Conservation (phyloP, 768 basidiomycete species). For the Cantharellus anzutake region DNA sequence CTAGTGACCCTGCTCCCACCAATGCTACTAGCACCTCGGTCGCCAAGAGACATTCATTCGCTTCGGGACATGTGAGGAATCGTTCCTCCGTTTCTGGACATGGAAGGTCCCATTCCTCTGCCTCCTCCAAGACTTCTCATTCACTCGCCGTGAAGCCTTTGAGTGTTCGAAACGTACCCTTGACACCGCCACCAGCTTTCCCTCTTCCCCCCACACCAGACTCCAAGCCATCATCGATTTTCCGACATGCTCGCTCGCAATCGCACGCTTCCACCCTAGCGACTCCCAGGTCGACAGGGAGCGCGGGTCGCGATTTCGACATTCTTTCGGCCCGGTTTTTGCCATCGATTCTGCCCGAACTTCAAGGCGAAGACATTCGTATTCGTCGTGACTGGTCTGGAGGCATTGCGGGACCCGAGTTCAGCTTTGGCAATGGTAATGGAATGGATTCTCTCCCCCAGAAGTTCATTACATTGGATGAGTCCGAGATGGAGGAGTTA, state of each 20-base stretch:
- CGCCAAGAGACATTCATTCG: background rate
- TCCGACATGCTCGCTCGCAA: background rate
- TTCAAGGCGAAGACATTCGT: background rate
- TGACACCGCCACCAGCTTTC: background rate
- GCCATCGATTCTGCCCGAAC: background rate
- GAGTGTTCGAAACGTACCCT: background rate
- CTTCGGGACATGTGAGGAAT: background rate
- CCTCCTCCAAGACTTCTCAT: background rate
- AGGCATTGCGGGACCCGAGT: background rate
- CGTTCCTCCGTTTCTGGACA: background rate
- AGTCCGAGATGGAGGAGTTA: background rate
- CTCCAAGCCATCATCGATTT: background rate
- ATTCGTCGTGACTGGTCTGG: background rate
- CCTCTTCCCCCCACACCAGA: background rate
- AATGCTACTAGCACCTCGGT: background rate
- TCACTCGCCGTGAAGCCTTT: background rate
- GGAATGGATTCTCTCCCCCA: background rate
- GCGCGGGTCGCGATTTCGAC: background rate
- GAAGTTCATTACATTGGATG: background rate
- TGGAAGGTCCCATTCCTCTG: background rate
- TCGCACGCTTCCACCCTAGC: background rate
- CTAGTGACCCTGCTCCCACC: background rate
- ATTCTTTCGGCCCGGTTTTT: background rate
- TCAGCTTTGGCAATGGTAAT: background rate
- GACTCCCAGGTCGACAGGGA: background rate